These are phyloP conservation scores for Pluteus cervinus DNA, from an alignment of 768 basidiomycete genomes.

Conservation along the genomic window DNA sequence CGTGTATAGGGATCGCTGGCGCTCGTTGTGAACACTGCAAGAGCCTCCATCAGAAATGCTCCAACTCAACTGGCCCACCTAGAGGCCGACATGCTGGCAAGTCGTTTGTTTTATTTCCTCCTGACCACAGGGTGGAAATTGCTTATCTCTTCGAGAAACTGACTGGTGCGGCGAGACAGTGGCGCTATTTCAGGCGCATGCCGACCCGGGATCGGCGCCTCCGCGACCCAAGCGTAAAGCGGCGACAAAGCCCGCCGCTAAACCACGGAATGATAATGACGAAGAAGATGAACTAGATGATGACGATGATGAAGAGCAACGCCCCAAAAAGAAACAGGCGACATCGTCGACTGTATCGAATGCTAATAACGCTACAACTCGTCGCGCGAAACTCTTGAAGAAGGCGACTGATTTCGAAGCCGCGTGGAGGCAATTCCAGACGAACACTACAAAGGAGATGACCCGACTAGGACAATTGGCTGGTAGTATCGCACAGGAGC, in stretches of 20 bases:
- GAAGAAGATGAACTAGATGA: slow-evolving; percentile 26
- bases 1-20: slow-evolving; percentile 35
- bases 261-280: slow-evolving; percentile 13
- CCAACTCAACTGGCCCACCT: slow-evolving; percentile 37
- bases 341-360: too few species aligned
- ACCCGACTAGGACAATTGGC: too few species aligned
- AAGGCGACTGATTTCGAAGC: slow-evolving; percentile 29
- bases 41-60: slow-evolving; percentile 39
- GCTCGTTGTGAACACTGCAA: slow-evolving; percentile 43
- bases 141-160: too few species aligned
- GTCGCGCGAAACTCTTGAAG: slow-evolving; percentile 25
- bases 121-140: too few species aligned
- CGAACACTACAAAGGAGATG: slow-evolving; percentile 26
- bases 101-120: slow-evolving; percentile 8
- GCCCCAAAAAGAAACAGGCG: too few species aligned
- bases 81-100: slow-evolving; percentile 33
- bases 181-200: slow-evolving; percentile 2
- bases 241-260: slow-evolving; percentile 2
- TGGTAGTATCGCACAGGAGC: too few species aligned
- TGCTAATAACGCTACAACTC: slow-evolving; percentile 16
- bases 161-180: slow-evolving; percentile 1
- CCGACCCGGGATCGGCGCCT: slow-evolving; percentile 8
- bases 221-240: slow-evolving; percentile 20
- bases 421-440: slow-evolving; percentile 27
- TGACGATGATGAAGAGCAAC: slow-evolving; percentile 25